phyloP scores from a whole-genome alignment of 441 rosid species.

The Bocquillonia castaneifolia region DNA sequence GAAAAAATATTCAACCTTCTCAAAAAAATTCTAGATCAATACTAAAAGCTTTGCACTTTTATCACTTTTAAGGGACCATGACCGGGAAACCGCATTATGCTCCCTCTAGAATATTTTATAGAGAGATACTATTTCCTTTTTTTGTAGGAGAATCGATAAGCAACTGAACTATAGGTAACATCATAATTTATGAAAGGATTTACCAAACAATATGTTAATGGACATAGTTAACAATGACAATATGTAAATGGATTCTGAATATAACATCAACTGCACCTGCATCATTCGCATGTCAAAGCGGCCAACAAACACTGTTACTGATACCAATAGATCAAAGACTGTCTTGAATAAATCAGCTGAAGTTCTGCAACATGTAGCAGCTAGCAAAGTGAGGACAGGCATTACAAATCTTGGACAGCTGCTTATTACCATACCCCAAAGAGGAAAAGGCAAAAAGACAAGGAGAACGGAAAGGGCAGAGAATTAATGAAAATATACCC shows the following conservation, averaged over 20 bases:
- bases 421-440: not conserved
- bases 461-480: slow-evolving; percentile 5
- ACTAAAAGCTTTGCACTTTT: not conserved
- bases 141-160: not conserved
- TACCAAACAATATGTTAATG: slow-evolving; percentile 4
- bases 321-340: slow-evolving; percentile 92
- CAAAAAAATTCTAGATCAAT: not conserved
- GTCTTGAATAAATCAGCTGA: slow-evolving; percentile 99
- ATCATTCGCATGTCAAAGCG: slow-evolving; percentile 99
- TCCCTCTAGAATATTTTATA: not conserved
- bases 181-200: not conserved
- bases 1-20: not conserved
- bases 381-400: slow-evolving; percentile 17
- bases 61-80: not conserved
- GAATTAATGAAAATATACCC: slow-evolving; percentile 49
- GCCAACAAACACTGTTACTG: slow-evolving; percentile 96
- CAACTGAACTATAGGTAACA: not conserved
- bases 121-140: not conserved
- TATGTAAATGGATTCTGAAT: slow-evolving; percentile 6
- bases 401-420: slow-evolving; percentile 6
- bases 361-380: slow-evolving; percentile 61
- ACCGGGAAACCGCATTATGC: not conserved
- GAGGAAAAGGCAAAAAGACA: not conserved
- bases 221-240: not conserved
- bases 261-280: slow-evolving; percentile 54